Evolutionary conservation across 2,329 filamentous ascomycete genomes (phyloP).

Genomic region (Xylariales sp.): DNA sequence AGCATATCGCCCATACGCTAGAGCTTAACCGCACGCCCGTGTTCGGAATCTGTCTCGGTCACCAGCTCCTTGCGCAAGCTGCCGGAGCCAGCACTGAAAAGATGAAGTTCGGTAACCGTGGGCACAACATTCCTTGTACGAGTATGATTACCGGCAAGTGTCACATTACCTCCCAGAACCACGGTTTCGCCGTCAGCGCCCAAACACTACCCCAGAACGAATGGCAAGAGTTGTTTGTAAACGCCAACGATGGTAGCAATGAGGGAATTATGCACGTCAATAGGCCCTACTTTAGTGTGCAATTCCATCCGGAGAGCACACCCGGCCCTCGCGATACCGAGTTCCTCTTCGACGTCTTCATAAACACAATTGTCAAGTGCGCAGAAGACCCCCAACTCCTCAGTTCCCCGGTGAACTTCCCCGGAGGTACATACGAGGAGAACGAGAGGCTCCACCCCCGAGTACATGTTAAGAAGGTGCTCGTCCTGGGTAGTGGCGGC

Average conservation of each 20-base stretch:
- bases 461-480: slow-evolving; percentile 90
- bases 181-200: slow-evolving; percentile 93
- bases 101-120: slow-evolving; percentile 99
- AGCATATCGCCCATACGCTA: slow-evolving; percentile 81
- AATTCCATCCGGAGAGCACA: slow-evolving; percentile 98
- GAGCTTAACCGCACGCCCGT: slow-evolving; percentile 85
- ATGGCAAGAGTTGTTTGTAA: slow-evolving; percentile 96
- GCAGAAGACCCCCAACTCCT: slow-evolving; percentile 75
- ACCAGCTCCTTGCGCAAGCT: slow-evolving; percentile 90
- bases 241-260: slow-evolving; percentile 98
- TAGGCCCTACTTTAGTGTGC: slow-evolving; percentile 97
- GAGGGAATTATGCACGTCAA: slow-evolving; percentile 91
- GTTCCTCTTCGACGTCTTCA: slow-evolving; percentile 96
- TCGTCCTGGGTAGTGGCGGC: slow-evolving; percentile 93
- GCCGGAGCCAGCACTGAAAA: slow-evolving; percentile 87
- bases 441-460: slow-evolving; percentile 81
- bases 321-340: slow-evolving; percentile 96
- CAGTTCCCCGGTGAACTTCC: slow-evolving; percentile 81
- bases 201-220: slow-evolving; percentile 73
- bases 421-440: slow-evolving; percentile 83
- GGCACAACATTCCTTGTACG: slow-evolving; percentile 98
- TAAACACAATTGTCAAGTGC: slow-evolving; percentile 81
- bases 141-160: slow-evolving; percentile 95
- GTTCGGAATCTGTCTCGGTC: slow-evolving; percentile 95
- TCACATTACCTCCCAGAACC: slow-evolving; percentile 99